Evolutionary conservation across 305 asterid genomes (phyloP).

Genomic region (Solanum aculeatissimum): DNA sequence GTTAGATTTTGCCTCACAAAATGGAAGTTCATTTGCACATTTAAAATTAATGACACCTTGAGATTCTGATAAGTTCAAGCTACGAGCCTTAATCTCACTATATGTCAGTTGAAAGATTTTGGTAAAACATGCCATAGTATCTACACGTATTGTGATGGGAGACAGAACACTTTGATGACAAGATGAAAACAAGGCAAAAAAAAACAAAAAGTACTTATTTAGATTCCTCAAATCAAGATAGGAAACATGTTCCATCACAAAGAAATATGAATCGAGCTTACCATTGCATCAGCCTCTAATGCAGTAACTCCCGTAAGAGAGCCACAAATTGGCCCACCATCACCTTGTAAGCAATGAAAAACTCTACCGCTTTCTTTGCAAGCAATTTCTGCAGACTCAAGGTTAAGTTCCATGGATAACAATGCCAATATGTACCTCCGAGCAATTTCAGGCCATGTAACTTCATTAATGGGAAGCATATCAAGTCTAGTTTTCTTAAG

Average conservation of each 20-base stretch:
- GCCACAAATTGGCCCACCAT: slow-evolving; percentile 92
- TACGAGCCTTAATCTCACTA: background rate
- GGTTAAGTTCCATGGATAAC: slow-evolving; percentile 72
- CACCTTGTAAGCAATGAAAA: slow-evolving; percentile 90
- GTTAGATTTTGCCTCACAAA: background rate
- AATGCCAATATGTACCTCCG: slow-evolving; percentile 78
- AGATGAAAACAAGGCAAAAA: background rate
- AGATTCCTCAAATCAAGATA: background rate
- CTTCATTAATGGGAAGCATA: slow-evolving; percentile 73
- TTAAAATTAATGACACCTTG: background rate
- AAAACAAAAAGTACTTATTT: background rate
- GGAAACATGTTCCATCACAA: background rate
- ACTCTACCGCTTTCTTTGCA: slow-evolving; percentile 85
- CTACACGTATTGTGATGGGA: background rate
- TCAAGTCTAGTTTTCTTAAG: slow-evolving; percentile 55
- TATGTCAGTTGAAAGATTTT: background rate
- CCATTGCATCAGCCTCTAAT: slow-evolving; percentile 90
- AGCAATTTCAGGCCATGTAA: slow-evolving; percentile 97
- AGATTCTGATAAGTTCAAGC: background rate
- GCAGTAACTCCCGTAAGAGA: slow-evolving; percentile 81
- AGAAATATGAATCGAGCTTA: slow-evolving; percentile 19
- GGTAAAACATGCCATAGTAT: background rate
- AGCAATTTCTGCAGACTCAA: slow-evolving; percentile 72
- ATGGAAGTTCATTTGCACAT: background rate
- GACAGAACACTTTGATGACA: background rate